Evolutionary conservation across 2,329 filamentous ascomycete genomes (phyloP).

Genomic region (Fusarium hainanense): DNA sequence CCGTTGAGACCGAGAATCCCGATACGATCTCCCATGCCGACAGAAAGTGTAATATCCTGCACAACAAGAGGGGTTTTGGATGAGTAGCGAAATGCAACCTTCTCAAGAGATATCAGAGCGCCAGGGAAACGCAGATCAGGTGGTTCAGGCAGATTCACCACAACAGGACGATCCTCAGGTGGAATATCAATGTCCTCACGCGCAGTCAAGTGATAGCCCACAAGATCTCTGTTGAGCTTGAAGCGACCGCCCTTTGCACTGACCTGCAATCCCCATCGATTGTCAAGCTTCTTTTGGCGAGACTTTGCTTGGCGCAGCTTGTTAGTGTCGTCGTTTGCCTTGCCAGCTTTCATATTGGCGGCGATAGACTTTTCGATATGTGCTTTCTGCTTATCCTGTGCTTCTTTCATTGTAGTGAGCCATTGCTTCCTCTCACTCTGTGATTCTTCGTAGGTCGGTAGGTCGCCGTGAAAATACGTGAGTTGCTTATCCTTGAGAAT

Average conservation of each 20-base stretch:
- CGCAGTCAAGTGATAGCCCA: constrained; percentile 67
- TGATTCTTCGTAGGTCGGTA: constrained; percentile 77
- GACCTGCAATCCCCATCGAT: constrained; percentile 81
- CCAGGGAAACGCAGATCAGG: constrained; percentile 80
- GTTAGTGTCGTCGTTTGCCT: constrained; percentile 83
- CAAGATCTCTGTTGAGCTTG: constrained; percentile 81
- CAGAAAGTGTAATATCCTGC: constrained; percentile 72
- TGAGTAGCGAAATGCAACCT: constrained; percentile 73
- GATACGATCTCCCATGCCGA: constrained; percentile 78
- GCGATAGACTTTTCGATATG: constrained; percentile 84
- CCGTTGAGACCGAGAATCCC: constrained; percentile 85
- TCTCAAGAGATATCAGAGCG: constrained; percentile 77
- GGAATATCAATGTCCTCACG: constrained; percentile 79
- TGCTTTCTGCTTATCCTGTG: constrained; percentile 81
- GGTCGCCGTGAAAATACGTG: constrained; percentile 78
- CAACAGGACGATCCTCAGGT: constrained; percentile 67
- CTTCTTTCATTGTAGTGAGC: constrained; percentile 80
- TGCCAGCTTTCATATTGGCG: constrained; percentile 79
- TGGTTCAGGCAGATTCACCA: constrained; percentile 69
- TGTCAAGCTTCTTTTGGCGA: constrained; percentile 85
- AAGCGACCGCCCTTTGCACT: constrained; percentile 78
- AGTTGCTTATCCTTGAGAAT: constrained; percentile 78
- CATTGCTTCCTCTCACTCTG: constrained; percentile 74
- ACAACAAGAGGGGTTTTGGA: constrained; percentile 58
- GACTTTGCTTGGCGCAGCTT: constrained; percentile 88